phyloP scores from a whole-genome alignment of 257 asterid species.

The Euphrasia confusa region DNA sequence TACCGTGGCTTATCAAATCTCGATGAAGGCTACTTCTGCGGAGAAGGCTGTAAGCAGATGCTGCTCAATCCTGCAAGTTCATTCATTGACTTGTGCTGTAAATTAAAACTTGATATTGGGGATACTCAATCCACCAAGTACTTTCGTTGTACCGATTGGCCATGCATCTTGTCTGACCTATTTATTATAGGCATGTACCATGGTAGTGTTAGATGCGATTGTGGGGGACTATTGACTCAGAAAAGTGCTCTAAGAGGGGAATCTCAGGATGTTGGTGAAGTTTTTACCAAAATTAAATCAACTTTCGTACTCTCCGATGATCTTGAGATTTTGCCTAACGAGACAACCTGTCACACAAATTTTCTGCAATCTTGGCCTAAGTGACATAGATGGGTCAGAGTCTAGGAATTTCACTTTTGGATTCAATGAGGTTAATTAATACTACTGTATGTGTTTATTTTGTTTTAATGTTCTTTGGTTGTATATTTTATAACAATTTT shows the following conservation, averaged over 20 bases:
- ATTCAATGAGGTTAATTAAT: slow-evolving; percentile 16
- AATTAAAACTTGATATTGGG: slow-evolving; percentile 20
- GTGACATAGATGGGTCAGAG: slow-evolving; percentile 9
- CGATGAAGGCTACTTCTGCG: slow-evolving; percentile 9
- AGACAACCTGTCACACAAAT: background rate
- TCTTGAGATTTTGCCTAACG: slow-evolving; percentile 19
- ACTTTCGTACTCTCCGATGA: slow-evolving; percentile 26
- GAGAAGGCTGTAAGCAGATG: slow-evolving; percentile 6
- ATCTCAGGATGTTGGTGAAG: background rate
- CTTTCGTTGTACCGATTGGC: too few relatives aligned
- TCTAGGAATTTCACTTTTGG: background rate
- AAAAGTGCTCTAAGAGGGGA: too few relatives aligned
- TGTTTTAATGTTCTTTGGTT: too few relatives aligned
- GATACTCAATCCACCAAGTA: background rate
- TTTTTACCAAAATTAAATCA: background rate
- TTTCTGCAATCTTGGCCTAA: slow-evolving; percentile 13
- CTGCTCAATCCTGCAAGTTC: slow-evolving; percentile 28
- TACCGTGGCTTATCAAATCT: slow-evolving; percentile 6
- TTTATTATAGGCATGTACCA: background rate
- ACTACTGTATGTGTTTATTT: background rate
- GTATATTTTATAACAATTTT: too few relatives aligned
- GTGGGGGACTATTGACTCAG: background rate
- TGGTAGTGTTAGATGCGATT: background rate
- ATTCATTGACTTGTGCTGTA: background rate
- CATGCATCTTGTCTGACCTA: too few relatives aligned